Evolutionary conservation across 306 rosid genomes (phyloP).

Genomic region (Malus orientalis): DNA sequence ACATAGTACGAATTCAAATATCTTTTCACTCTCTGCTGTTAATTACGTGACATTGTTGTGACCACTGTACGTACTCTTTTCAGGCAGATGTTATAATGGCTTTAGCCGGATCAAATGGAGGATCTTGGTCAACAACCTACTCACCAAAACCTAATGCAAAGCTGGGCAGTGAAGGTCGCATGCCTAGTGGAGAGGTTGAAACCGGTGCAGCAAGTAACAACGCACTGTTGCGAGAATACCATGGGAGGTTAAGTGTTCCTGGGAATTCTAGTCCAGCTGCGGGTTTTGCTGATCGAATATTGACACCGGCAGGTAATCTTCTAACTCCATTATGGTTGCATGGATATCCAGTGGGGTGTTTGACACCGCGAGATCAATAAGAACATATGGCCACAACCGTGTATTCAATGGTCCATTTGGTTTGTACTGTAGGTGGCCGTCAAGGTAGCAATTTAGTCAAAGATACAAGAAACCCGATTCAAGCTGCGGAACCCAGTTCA

Average conservation of each 20-base stretch:
- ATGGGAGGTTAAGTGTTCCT: slow-evolving; percentile 40
- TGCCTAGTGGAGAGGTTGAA: slow-evolving; percentile 58
- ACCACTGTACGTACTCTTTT: not conserved
- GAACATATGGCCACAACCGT: not conserved
- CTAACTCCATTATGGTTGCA: not conserved
- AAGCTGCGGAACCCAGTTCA: slow-evolving; percentile 41
- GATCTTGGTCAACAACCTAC: slow-evolving; percentile 88
- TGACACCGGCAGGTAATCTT: slow-evolving; percentile 47
- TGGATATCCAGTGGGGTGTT: not conserved
- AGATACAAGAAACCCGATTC: slow-evolving; percentile 51
- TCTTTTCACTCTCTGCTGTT: not conserved
- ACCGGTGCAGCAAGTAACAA: slow-evolving; percentile 40
- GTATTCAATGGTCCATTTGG: not conserved
- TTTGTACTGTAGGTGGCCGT: slow-evolving; percentile 43
- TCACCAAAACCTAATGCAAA: slow-evolving; percentile 53
- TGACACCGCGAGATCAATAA: not conserved
- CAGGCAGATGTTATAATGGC: slow-evolving; percentile 99
- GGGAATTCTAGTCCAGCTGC: slow-evolving; percentile 47
- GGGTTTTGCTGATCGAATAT: slow-evolving; percentile 39
- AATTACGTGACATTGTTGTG: slow-evolving; percentile 7
- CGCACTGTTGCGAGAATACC: slow-evolving; percentile 40
- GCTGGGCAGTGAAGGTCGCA: slow-evolving; percentile 39
- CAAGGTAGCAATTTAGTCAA: slow-evolving; percentile 47
- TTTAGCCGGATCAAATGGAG: slow-evolving; percentile 95
- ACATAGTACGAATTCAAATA: not conserved